Evolutionary conservation across 2,329 filamentous ascomycete genomes (phyloP).

Genomic region (Coleophoma cylindrospora): DNA sequence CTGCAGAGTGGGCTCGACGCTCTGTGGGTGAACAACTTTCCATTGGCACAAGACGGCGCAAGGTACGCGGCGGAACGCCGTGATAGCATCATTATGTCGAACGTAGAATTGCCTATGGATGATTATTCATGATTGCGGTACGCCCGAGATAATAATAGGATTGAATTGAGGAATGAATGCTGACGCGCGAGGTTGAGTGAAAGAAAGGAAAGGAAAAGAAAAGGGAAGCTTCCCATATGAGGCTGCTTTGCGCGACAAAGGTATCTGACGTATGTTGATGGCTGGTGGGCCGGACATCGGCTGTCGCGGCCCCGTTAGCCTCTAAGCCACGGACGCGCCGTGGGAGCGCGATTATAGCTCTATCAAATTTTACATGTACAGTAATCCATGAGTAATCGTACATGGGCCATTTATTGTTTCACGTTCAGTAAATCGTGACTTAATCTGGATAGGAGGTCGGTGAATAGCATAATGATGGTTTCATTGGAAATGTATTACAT

Average conservation of each 20-base stretch:
- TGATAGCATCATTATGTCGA: slow-evolving; percentile 14
- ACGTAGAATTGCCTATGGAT: neutral
- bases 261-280: neutral
- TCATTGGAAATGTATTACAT: no score
- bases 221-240: no score
- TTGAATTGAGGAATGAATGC: neutral
- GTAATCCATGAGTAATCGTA: no score
- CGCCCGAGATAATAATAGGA: neutral
- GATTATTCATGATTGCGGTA: slow-evolving; percentile 4
- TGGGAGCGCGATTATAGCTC: no score
- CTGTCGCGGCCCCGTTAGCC: no score
- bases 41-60: slow-evolving; percentile 8
- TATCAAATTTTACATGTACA: no score
- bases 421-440: no score
- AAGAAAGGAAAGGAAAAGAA: neutral
- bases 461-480: no score
- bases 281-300: neutral
- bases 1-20: slow-evolving; percentile 2
- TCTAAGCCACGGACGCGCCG: no score
- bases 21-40: slow-evolving; percentile 4
- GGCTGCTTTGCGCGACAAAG: no score
- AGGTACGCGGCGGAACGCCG: slow-evolving; percentile 14
- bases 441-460: no score
- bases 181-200: neutral
- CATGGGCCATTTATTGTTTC: no score